A percentile compares a stretch with the other conserved stretches of the same genome.
phyloP scores from a whole-genome alignment of 2,329 filamentous ascomycete species.

The Claviceps quebecensis region DNA sequence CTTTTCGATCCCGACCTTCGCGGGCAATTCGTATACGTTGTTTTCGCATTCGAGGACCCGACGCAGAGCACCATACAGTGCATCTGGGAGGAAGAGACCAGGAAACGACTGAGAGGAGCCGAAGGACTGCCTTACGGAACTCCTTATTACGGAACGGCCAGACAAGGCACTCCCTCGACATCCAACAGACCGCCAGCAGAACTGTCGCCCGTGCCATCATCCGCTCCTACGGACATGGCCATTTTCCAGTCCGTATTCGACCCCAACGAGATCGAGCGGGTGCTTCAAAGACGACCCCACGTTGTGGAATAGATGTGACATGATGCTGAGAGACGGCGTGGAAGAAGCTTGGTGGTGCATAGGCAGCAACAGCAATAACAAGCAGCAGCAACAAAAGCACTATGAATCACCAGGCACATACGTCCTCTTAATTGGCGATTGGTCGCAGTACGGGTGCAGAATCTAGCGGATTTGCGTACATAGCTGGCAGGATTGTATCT shows the following conservation, averaged over 20 bases:
- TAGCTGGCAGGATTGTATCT: too few relatives aligned
- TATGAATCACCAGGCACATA: too few relatives aligned
- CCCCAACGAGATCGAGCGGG: slow-evolving; percentile 31
- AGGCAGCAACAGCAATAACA: too few relatives aligned
- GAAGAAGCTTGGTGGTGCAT: background rate
- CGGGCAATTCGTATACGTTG: slow-evolving; percentile 46
- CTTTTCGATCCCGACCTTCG: slow-evolving; percentile 48
- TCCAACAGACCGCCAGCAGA: slow-evolving; percentile 11
- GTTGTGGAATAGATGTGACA: slow-evolving; percentile 39
- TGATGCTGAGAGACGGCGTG: slow-evolving; percentile 18
- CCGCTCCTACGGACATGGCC: slow-evolving; percentile 29
- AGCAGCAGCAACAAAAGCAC: too few relatives aligned
- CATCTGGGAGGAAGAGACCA: slow-evolving; percentile 41
- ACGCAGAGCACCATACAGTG: slow-evolving; percentile 37
- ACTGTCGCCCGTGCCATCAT: background rate
- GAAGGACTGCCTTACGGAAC: slow-evolving; percentile 12
- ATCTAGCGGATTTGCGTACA: too few relatives aligned
- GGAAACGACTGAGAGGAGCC: slow-evolving; percentile 28
- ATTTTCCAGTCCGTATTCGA: slow-evolving; percentile 42
- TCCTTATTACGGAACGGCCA: slow-evolving; percentile 15
- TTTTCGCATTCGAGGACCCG: slow-evolving; percentile 50
- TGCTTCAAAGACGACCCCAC: slow-evolving; percentile 37
- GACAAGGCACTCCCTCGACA: slow-evolving; percentile 13
- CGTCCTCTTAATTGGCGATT: too few relatives aligned
- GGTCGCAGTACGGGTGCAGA: too few relatives aligned